Evolutionary conservation across 116 monocot species (phyloP).

Genomic region (Trichopus zeylanicus): DNA sequence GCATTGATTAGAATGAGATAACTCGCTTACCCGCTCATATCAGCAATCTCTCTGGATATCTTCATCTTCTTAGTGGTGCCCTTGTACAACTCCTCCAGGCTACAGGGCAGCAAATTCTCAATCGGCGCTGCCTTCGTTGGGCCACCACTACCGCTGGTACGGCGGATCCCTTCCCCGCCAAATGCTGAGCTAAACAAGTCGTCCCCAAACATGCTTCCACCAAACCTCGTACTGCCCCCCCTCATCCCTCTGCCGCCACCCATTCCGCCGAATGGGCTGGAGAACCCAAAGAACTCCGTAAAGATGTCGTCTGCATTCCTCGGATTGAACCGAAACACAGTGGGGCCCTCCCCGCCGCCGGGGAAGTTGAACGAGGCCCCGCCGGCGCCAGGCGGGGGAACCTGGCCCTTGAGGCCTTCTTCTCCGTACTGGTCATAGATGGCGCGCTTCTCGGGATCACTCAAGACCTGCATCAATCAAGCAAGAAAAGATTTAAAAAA

Average conservation of each 20-base stretch:
- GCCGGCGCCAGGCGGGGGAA: constrained; percentile 37
- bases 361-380: constrained; percentile 28
- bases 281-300: constrained; percentile 76
- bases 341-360: constrained; percentile 31
- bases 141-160: constrained; percentile 13
- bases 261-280: constrained; percentile 52
- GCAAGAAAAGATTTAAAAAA: not conserved
- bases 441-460: constrained; percentile 68
- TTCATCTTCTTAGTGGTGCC: constrained; percentile 93
- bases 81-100: constrained; percentile 83
- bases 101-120: constrained; percentile 63
- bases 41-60: constrained; percentile 74
- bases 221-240: constrained; percentile 24
- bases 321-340: constrained; percentile 58
- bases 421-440: constrained; percentile 75
- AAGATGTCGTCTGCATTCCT: constrained; percentile 82
- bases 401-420: constrained; percentile 69
- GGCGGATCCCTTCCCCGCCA: constrained; percentile 15
- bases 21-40: constrained; percentile 52
- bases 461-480: constrained; percentile 38
- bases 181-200: constrained; percentile 38
- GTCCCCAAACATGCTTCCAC: constrained; percentile 28
- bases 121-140: constrained; percentile 38
- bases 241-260: constrained; percentile 22
- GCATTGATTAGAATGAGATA: no score